Conservation (phyloP, 371 early-diverging fungal species). For the Saksenaea oblongispora region DNA sequence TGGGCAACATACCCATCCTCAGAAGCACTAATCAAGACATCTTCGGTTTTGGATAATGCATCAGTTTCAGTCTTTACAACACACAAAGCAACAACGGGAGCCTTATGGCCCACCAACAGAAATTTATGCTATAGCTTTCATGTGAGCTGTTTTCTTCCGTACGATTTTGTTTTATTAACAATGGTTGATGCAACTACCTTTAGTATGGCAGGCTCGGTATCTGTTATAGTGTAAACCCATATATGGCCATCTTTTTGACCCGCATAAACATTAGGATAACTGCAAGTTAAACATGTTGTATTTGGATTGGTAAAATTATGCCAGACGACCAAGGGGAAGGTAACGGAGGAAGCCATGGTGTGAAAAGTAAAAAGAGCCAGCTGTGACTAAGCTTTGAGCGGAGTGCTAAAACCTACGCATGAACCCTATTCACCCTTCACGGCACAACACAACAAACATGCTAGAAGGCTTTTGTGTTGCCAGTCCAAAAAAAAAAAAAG, state of each 20-base stretch:
- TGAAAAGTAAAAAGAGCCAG: background rate
- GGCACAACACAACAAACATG: constrained; percentile 18
- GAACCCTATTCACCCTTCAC: constrained; percentile 16
- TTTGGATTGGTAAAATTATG: constrained; percentile 43
- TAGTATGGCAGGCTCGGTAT: background rate
- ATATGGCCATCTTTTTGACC: constrained; percentile 66
- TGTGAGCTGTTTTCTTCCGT: background rate
- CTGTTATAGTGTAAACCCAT: constrained; percentile 47
- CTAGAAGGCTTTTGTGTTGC: constrained; percentile 7
- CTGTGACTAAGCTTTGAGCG: background rate
- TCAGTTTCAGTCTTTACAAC: constrained; percentile 47
- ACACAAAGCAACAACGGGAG: constrained; percentile 56
- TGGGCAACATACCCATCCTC: constrained; percentile 61
- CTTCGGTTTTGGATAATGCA: constrained; percentile 41
- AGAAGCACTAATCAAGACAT: constrained; percentile 64
- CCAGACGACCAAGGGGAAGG: constrained; percentile 47
- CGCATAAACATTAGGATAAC: constrained; percentile 46
- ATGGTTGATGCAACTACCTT: background rate
- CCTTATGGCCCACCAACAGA: constrained; percentile 61
- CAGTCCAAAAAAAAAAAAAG: background rate
- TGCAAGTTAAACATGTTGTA: constrained; percentile 35
- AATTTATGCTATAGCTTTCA: constrained; percentile 48
- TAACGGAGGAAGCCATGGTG: constrained; percentile 42
- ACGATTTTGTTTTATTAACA: background rate
- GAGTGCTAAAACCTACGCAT: background rate